Evolutionary conservation across 441 rosid species (phyloP), one percentile per base, ranked within the genome.

Genomic region (Erodium trifolium): DNA sequence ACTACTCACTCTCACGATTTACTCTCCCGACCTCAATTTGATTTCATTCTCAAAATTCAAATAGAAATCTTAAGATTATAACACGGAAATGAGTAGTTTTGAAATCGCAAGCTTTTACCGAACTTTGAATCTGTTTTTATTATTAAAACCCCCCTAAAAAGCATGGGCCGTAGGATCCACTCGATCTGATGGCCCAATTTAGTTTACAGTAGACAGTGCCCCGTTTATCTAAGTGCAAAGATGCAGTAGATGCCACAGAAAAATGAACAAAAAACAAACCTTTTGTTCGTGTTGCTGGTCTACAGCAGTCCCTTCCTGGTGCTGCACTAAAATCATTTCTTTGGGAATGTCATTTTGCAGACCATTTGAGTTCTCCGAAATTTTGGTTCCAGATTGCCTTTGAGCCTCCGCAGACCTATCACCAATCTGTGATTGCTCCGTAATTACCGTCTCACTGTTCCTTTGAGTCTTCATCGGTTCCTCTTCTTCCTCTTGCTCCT

Each of bases 261-360:
- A 63, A 53, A 19, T 13, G 12, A 10, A 69, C 31, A 0, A 31
- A 31, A 13, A 65, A 66, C 51, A 67, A 78, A 91, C 98, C 96
- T 85, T 85, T 51, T 66, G 80, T 78, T 80, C 74, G 67, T 69
- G 87, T 60, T 76, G 77, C 72, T 80, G 78, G 69, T 68, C 84
- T 34, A 67, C 76, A 13, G 73, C 74, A 71, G 77, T 81, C 79
- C 82, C 81, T 67, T 82, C 88, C 13, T 88, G 81, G n/a, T 78
- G 79, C 78, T 57, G 77, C 66, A 63, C 78, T n/a, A 63, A 70
- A 41, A 68, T 76, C 70, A 67, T 27, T 65, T 63, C 82, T 72
- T 79, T 78, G 69, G 68, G 82, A 66, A 57, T 76, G 73, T 78
- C 76, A 41, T 65, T 51, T 27, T 71, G 84, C 64, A 63, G 81